Evolutionary conservation across 805 yeast species (phyloP).

Genomic region (Metschnikowia borealis): DNA sequence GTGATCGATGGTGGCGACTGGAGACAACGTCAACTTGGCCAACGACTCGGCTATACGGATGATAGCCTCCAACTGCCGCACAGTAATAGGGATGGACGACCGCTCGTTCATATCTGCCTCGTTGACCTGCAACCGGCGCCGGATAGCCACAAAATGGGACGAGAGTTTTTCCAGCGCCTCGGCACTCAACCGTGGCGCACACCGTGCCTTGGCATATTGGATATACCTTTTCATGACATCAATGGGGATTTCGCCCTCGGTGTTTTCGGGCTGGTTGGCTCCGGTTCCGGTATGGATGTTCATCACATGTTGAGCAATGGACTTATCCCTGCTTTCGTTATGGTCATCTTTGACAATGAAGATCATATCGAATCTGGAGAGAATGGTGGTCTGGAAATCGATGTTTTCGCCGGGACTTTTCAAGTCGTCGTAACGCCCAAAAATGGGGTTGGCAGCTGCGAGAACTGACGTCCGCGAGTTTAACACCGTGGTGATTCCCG

Average conservation of each 20-base stretch:
- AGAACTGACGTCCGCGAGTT: slow-evolving; percentile 94
- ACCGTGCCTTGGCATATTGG: slow-evolving; percentile 80
- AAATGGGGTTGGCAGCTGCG: slow-evolving; percentile 97
- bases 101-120: slow-evolving; percentile 83
- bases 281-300: slow-evolving; percentile 76
- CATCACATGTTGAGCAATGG: slow-evolving; percentile 93
- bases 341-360: slow-evolving; percentile 96
- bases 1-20: slow-evolving; percentile 82
- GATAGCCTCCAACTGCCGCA: slow-evolving; percentile 96
- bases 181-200: slow-evolving; percentile 88
- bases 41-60: slow-evolving; percentile 91
- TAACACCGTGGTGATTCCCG: slow-evolving; percentile 95
- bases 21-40: slow-evolving; percentile 79
- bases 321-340: slow-evolving; percentile 75
- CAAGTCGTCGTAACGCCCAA: slow-evolving; percentile 93
- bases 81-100: slow-evolving; percentile 94
- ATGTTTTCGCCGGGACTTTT: slow-evolving; percentile 97
- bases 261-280: slow-evolving; percentile 39
- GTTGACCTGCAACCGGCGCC: slow-evolving; percentile 74
- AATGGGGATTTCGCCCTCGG: slow-evolving; percentile 82
- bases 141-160: slow-evolving; percentile 86
- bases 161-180: slow-evolving; percentile 89
- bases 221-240: slow-evolving; percentile 89
- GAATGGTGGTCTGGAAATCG: slow-evolving; percentile 94
- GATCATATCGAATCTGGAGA: slow-evolving; percentile 98